Base-by-base conservation (phyloP, 83 land plant genomes). In the Diphasiastrum complanatum region DNA sequence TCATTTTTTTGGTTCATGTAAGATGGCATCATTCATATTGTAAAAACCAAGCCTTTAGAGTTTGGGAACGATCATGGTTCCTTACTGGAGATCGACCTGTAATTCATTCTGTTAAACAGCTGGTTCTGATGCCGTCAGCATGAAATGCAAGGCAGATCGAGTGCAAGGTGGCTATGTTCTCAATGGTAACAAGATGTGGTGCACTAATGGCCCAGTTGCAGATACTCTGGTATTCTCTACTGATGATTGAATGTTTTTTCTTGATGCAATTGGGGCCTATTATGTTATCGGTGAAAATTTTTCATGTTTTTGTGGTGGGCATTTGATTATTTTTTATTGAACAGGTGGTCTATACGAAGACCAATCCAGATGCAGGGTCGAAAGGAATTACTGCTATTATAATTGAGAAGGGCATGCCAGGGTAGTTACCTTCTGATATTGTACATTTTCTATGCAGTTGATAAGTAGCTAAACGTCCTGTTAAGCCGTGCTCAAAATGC, bases 151-250 rank as follows among this genome's bases (percentile, higher is more conserved):
- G 71, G 99, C 92, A 74, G 92, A 93, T 49, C 81, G 81, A 51
- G 82, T 80, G 35, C 72, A 75, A 56, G 91, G 86, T 33, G 99
- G 96, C 16, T 93, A 89, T 66, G 43, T 82, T 50, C 33, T 93
- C 41, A 93, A 93, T 69, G 99, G 99, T 32, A 93, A 89, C 70
- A 93, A 93, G 69, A 93, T 93, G 99, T 93, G 99, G 99, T 93
- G 99, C 62, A 93, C 99, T 4, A 93, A 93, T 80, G 99, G 99
- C 31, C 99, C 99, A 36, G 63, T 62, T 67, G 99, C 99, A 69
- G 75, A 86, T 41, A 93, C 99, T 50, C 61, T 93, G 96, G 99
- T 89, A 83, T 12, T 25, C 51, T 61, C 25, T 33, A 19, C 1
- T 49, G 26, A 1, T 25, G 2, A 23, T 29, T 5, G 28, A 51